Base-by-base conservation (phyloP, 352 stramenopile species). In the Globisporangium barbulae region DNA sequence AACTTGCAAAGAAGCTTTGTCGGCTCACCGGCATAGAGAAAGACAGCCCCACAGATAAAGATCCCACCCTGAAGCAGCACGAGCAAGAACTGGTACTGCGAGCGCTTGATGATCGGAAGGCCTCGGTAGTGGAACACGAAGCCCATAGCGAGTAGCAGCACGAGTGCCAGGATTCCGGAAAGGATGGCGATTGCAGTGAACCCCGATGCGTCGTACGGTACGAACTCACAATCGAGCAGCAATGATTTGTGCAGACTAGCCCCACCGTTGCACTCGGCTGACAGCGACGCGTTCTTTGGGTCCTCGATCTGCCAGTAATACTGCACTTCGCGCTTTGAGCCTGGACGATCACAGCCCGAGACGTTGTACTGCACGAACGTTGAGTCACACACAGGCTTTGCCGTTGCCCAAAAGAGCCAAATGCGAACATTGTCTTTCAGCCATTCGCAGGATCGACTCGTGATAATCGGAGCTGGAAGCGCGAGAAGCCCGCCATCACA, bases 31-130 rank as follows among this genome's bases (percentile, higher is more conserved):
- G 70, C 78, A 39, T 86, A 88, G 0, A 79, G 33, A 2, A 84
- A 48, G 0, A 74, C 61, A 1, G 72, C 67, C 5, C 39, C 56
- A 45, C 76, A 88, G 59, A 90, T 76, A 31, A 84, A 53, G 19
- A 89, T 64, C 5, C 72, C 78, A 1, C 81, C 83, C 8, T 76
- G 62, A 3, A 92, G 45, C 67, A 90, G 76, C 9, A 78, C 61
- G 19, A 80, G 52, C 0, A 92, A 59, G 31, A 92, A 78, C 55
- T 90, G 76, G 57, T 73, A 89, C 65, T 92, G 83, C 0, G 81
- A 89, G 19, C 83, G 78, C 60, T 90, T 90, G 61, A 90, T 72
- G 31, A 88, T 74, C 1, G 81, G 48, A 1, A n/a, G n/a, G n/a
- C n/a, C n/a, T n/a, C 81, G 77, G 41, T 77, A 67, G 12, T 62